Evolutionary conservation across 2,329 filamentous ascomycete genomes (phyloP).

Genomic region (Cadophora malorum): DNA sequence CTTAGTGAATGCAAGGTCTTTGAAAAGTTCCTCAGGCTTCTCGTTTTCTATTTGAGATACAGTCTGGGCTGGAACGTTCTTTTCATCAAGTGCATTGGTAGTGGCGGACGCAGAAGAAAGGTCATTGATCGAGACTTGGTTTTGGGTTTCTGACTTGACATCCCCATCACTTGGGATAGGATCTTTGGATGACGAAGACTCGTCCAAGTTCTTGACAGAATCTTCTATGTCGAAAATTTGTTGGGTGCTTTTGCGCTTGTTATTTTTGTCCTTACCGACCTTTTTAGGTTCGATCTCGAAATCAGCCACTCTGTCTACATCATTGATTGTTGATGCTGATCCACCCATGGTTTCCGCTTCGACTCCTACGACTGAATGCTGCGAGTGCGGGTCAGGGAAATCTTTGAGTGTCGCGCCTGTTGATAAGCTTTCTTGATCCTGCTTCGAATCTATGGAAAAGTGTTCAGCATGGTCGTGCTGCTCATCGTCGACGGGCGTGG

Average conservation of each 20-base stretch:
- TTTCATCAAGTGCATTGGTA: neutral
- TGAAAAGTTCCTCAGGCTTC: conserved; percentile 21
- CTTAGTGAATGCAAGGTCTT: conserved; percentile 27
- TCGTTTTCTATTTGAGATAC: conserved; percentile 10
- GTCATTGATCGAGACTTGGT: neutral
- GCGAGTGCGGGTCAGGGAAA: neutral
- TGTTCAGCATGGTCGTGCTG: neutral
- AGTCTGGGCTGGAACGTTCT: conserved; percentile 1
- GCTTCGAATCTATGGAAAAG: conserved; percentile 13
- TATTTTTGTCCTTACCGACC: conserved; percentile 21
- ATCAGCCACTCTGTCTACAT: neutral
- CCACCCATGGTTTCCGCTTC: neutral
- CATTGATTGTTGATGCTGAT: neutral
- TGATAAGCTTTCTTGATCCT: conserved; percentile 30
- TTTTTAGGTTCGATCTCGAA: conserved; percentile 7
- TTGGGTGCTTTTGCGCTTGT: conserved; percentile 10
- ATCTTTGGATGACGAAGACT: neutral
- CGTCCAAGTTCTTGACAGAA: neutral
- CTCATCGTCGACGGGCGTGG: neutral
- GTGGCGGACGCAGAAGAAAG: neutral
- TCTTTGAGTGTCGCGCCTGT: conserved; percentile 18
- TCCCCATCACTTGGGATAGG: neutral
- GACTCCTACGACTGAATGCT: neutral
- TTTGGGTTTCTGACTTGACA: neutral
- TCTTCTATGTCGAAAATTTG: neutral